A percentile compares a stretch with the other conserved stretches of the same genome.
phyloP scores from a whole-genome alignment of 2,329 filamentous ascomycete genomes.

The Drechslerella dactyloides region DNA sequence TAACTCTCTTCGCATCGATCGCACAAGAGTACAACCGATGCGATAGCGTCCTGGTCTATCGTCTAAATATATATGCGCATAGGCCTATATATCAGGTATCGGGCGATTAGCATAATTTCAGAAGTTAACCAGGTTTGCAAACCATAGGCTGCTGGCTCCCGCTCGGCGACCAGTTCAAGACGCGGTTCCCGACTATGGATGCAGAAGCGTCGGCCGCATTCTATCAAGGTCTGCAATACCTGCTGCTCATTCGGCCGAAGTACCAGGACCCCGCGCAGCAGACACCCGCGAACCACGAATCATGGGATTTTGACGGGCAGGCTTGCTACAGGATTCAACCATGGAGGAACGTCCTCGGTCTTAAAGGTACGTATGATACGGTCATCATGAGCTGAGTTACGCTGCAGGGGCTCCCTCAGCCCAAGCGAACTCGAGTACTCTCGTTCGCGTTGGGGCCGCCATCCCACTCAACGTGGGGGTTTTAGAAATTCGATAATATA shows the following conservation, averaged over 20 bases:
- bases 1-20: not conserved
- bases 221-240: conserved; percentile 11
- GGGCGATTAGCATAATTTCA: no score
- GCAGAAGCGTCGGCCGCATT: not conserved
- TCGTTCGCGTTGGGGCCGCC: no score
- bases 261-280: conserved; percentile 13
- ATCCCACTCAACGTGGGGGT: no score
- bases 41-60: no score
- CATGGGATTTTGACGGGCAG: conserved; percentile 29
- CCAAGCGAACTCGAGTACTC: no score
- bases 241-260: conserved; percentile 28
- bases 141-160: not conserved
- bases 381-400: no score
- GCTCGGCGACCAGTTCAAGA: conserved; percentile 14
- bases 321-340: conserved; percentile 27
- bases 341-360: conserved; percentile 23
- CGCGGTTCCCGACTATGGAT: conserved; percentile 29
- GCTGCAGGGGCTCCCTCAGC: no score
- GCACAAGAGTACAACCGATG: no score
- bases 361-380: conserved; percentile 27
- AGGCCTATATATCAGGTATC: no score
- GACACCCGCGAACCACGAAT: conserved; percentile 22
- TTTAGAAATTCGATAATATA: no score
- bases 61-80: not conserved
- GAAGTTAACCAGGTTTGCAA: not conserved